Base-by-base conservation (phyloP, 441 rosid species). In the Populus hybrid region DNA sequence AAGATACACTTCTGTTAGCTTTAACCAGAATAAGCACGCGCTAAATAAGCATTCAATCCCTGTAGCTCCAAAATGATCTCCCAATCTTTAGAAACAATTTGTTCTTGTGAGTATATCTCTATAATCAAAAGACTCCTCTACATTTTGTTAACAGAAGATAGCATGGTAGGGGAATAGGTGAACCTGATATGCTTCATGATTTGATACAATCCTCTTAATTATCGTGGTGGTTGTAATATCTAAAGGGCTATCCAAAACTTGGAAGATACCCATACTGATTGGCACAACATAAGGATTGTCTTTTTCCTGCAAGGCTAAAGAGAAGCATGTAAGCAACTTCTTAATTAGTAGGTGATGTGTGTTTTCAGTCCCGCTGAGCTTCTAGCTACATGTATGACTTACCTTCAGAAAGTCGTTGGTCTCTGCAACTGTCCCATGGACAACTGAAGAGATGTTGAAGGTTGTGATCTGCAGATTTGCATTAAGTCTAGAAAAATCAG, bases 391-490 rank as follows among this genome's bases (percentile, higher is more conserved):
- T 50, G 59, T 16, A 50, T 73, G 26, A 26, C 3, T 83, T 78
- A 88, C 94, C 91, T 85, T 73, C 82, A 76, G 83, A 79, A 86
- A 91, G 79, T 88, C 88, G 1, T 82, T 77, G 50, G 76, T 88
- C 82, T 89, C 94, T n/a, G 94, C 87, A 32, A 87, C 84, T 2
- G 92, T 84, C 83, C 94, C 94, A 80, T 91, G 94, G 69, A 89
- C 92, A 68, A 89, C 92, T 72, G 80, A 78, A 65, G 89, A 90
- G 78, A 90, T 87, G 79, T 90, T 80, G 59, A 89, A 89, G 42
- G 94, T 91, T 24, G 87, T 89, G 71, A 91, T 81, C 92, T 91
- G 89, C 84, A 85, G 78, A 71, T 71, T 78, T 64, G 42, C 63
- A 26, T 30, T 1, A 75, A 8, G 76, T 77, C 34, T 36, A 3